Evolutionary conservation across 2,329 filamentous ascomycete genomes (phyloP).

Genomic region (Alternaria incomplexa): DNA sequence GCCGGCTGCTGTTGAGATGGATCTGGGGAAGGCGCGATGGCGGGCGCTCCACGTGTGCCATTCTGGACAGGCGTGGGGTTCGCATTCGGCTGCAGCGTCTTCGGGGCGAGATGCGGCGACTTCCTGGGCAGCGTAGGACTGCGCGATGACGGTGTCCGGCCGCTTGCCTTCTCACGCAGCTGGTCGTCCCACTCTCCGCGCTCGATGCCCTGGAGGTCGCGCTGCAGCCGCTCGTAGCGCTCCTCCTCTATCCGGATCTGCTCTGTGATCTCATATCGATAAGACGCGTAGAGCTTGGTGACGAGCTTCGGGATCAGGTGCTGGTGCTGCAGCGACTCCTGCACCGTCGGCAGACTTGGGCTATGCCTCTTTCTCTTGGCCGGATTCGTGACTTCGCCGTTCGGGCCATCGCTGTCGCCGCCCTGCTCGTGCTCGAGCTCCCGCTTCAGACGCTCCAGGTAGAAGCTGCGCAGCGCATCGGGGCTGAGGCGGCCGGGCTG

Average conservation of each 20-base stretch:
- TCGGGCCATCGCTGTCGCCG: conserved; percentile 50
- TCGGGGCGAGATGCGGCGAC: conserved; percentile 33
- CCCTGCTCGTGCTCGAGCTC: conserved; percentile 65
- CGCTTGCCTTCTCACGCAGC: conserved; percentile 34
- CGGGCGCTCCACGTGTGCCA: conserved; percentile 11
- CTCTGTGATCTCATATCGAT: conserved; percentile 71
- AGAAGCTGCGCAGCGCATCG: conserved; percentile 79
- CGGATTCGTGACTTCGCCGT: conserved; percentile 52
- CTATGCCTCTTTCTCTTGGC: conserved; percentile 74
- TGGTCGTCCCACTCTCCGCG: conserved; percentile 61
- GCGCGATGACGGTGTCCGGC: conserved; percentile 24
- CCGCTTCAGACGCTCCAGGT: conserved; percentile 76
- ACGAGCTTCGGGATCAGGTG: conserved; percentile 74
- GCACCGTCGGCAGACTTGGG: conserved; percentile 67
- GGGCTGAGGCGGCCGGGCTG: conserved; percentile 76
- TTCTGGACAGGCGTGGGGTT: conserved; percentile 15
- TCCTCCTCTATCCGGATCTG: conserved; percentile 78
- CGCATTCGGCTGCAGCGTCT: conserved; percentile 14
- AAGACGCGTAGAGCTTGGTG: conserved; percentile 75
- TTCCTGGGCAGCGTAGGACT: conserved; percentile 34
- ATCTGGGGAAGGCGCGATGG: conserved; percentile 14
- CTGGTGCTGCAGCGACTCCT: conserved; percentile 69
- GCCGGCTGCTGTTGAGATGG: conserved; percentile 1
- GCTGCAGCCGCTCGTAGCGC: conserved; percentile 66
- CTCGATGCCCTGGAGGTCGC: conserved; percentile 73